Evolutionary conservation across 495 filamentous ascomycete genomes (phyloP), one percentile per base, ranked within the genome.

Genomic region (Aspergillus carlsbadensis): DNA sequence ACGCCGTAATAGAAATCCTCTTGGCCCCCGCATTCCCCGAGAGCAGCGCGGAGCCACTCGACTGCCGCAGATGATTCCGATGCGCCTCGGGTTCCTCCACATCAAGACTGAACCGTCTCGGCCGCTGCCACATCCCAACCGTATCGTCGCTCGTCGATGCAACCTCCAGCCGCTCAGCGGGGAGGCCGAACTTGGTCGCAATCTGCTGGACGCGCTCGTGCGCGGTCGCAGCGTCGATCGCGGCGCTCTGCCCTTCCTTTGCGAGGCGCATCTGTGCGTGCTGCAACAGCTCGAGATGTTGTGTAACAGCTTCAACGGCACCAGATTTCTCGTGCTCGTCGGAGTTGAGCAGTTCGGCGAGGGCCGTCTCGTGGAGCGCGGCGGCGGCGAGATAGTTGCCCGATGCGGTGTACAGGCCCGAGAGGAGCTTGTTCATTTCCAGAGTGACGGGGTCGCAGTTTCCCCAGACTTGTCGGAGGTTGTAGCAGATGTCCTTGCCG

Each of bases 401-500:
- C 3, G 77, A 77, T 2, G 70, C 71, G 2, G 79, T 78, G 57
- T 80, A 83, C 14, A 87, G 70, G 0, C 72, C 72, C 0, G 82
- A 81, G 0, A 87, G 76, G 37, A 85, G 75, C 55, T 79, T 73
- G 26, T 72, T 76, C 75, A 84, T 81, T 8, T 80, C 73, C 20
- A 86, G 67, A 0, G 83, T 78, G 17, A 81, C 75, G 5, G 66
- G 66, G 59, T 87, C 80, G 5, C 80, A 72, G 21, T 76, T 75
- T 15, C 82, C 82, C 61, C 78, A 82, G 6, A 79, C 77, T 39
- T 82, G 79, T 6, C 81, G 81, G 46, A 87, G 70, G 52, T 87
- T 87, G 70, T 87, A 86, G 66, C 79, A 82, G 58, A 87, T 82
- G 60, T 78, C 79, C 46, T 83, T 79, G 63, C 78, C 79, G 0